Evolutionary conservation across 768 basidiomycete species (phyloP).

Genomic region (Tylopilus rubrobrunneus): DNA sequence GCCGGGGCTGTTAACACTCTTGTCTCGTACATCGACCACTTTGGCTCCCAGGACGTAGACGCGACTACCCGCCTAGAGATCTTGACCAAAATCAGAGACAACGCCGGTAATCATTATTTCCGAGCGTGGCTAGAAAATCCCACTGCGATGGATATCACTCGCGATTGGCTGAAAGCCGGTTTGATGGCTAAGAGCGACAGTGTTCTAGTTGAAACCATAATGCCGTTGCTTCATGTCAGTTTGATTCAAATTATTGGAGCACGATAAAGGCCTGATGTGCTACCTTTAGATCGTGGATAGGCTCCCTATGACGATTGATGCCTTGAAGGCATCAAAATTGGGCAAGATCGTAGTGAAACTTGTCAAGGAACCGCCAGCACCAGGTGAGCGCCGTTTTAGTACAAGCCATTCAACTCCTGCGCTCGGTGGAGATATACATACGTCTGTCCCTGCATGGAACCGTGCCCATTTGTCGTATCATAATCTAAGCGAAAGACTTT

Average conservation of each 20-base stretch:
- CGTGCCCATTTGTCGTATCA: conserved; percentile 30
- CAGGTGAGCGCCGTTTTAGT: conserved; percentile 60
- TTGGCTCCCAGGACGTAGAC: conserved; percentile 63
- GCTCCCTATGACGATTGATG: conserved; percentile 67
- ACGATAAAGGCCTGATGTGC: conserved; percentile 17
- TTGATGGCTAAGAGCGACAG: conserved; percentile 52
- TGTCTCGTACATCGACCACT: conserved; percentile 53
- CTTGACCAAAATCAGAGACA: conserved; percentile 75
- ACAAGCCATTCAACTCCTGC: conserved; percentile 15
- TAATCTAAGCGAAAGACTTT: conserved; percentile 30
- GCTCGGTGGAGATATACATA: conserved; percentile 30
- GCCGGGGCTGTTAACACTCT: conserved; percentile 66
- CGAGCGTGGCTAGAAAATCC: conserved; percentile 81
- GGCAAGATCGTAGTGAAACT: conserved; percentile 78
- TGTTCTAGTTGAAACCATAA: conserved; percentile 66
- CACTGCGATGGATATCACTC: conserved; percentile 69
- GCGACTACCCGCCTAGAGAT: conserved; percentile 66
- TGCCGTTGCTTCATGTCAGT: conserved; percentile 86
- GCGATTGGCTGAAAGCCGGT: conserved; percentile 78
- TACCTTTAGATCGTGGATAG: conserved; percentile 68
- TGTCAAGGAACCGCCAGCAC: conserved; percentile 67
- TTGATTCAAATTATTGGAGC: conserved; percentile 11
- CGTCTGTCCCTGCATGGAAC: conserved; percentile 25
- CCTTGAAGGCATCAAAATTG: conserved; percentile 66
- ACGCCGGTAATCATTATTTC: conserved; percentile 83